phyloP scores from a whole-genome alignment of 2,329 filamentous ascomycete genomes.

The Thelonectria rubi region DNA sequence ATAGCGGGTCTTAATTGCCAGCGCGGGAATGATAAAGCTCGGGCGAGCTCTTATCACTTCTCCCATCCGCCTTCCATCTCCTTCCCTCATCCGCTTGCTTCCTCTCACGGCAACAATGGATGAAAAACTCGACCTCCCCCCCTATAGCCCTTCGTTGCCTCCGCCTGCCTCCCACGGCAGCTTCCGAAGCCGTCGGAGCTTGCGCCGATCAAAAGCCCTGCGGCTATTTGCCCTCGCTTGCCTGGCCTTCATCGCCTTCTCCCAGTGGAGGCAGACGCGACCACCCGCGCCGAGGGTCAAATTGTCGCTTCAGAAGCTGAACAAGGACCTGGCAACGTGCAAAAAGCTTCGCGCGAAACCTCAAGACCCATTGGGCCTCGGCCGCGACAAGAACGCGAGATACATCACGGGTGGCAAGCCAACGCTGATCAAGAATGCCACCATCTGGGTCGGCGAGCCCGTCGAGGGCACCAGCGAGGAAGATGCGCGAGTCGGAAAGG shows the following conservation, averaged over 20 bases:
- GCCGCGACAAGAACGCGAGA: constrained; percentile 68
- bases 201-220: constrained; percentile 56
- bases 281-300: constrained; percentile 43
- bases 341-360: constrained; percentile 63
- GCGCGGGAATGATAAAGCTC: constrained; percentile 11
- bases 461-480: constrained; percentile 57
- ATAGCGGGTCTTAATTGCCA: constrained; percentile 36
- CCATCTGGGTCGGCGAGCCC: constrained; percentile 73
- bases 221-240: constrained; percentile 56
- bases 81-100: neutral
- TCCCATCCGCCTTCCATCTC: neutral
- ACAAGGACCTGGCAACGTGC: constrained; percentile 64
- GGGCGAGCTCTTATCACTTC: constrained; percentile 34
- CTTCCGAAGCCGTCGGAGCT: constrained; percentile 38
- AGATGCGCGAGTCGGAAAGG: constrained; percentile 65
- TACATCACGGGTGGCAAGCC: constrained; percentile 67
- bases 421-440: constrained; percentile 72
- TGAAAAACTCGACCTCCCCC: constrained; percentile 56
- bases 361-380: constrained; percentile 62
- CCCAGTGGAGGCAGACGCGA: constrained; percentile 57
- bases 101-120: constrained; percentile 39
- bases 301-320: constrained; percentile 63
- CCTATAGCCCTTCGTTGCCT: constrained; percentile 52
- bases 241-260: constrained; percentile 60
- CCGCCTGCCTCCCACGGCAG: constrained; percentile 29